A percentile compares a stretch with the other conserved stretches of the same genome.
Evolutionary conservation across 352 stramenopile species (phyloP).

Genomic region (Phytophthora megakarya): DNA sequence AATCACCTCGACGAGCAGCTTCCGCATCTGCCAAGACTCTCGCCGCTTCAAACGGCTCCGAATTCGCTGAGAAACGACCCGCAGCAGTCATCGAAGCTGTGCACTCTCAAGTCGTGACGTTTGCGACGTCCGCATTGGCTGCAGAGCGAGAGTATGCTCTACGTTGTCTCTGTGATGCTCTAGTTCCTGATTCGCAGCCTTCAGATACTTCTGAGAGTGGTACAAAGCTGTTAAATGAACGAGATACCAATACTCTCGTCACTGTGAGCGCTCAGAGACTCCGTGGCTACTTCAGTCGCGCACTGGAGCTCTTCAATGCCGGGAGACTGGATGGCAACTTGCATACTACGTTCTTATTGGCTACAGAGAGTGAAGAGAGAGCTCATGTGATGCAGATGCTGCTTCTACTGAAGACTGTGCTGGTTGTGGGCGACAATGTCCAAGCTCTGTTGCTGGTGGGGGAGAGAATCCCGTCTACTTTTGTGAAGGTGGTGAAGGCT

Average conservation of each 20-base stretch:
- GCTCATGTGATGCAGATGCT: conserved; percentile 29
- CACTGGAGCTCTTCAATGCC: conserved; percentile 47
- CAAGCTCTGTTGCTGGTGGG: conserved; percentile 47
- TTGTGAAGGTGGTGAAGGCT: conserved; percentile 62
- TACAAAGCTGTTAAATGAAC: conserved; percentile 8
- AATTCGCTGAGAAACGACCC: conserved; percentile 14
- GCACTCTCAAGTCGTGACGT: conserved; percentile 23
- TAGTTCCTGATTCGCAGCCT: not conserved
- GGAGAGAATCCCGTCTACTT: conserved; percentile 55
- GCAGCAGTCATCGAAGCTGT: not conserved
- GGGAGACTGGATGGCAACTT: conserved; percentile 31
- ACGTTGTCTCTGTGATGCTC: not conserved
- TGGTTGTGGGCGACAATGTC: conserved; percentile 20
- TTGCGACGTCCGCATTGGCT: conserved; percentile 11
- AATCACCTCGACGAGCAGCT: conserved; percentile 17
- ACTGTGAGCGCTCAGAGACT: conserved; percentile 47
- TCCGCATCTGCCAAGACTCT: conserved; percentile 16
- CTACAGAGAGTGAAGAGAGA: conserved; percentile 4
- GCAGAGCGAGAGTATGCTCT: conserved; percentile 14
- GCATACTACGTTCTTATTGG: conserved; percentile 12
- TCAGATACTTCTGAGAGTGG: not conserved
- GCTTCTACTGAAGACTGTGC: conserved; percentile 32
- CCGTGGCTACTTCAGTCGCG: conserved; percentile 33
- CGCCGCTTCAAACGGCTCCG: not conserved
- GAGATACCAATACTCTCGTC: conserved; percentile 25